phyloP scores from a whole-genome alignment of 768 basidiomycete species.

The Mycena galericulata region DNA sequence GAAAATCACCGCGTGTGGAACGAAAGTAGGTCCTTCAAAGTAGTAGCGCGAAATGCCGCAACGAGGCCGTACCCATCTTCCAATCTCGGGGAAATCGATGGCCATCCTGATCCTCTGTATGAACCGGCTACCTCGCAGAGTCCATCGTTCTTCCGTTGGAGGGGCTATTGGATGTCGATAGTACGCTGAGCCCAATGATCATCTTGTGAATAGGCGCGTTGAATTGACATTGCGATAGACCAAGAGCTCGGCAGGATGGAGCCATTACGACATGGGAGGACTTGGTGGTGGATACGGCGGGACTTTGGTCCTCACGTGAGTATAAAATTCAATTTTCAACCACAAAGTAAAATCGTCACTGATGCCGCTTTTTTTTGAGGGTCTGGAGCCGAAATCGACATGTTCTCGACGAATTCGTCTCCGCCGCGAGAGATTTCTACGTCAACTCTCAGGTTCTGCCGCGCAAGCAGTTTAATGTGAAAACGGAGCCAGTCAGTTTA shows the following conservation, averaged over 20 bases:
- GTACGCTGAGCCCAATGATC: conserved; percentile 4
- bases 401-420: conserved; percentile 31
- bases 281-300: conserved; percentile 6
- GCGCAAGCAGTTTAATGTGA: conserved; percentile 8
- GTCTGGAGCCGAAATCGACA: conserved; percentile 27
- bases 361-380: background rate
- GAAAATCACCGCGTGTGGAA: conserved; percentile 29
- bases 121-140: conserved; percentile 23
- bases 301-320: conserved; percentile 10
- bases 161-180: conserved; percentile 32
- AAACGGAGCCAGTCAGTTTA: conserved; percentile 18
- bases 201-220: too few relatives aligned
- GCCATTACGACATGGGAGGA: conserved; percentile 24
- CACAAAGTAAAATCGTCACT: background rate
- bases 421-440: conserved; percentile 28
- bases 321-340: background rate
- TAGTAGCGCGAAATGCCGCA: conserved; percentile 26
- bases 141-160: conserved; percentile 27
- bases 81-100: conserved; percentile 12
- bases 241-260: conserved; percentile 16
- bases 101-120: conserved; percentile 27
- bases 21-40: conserved; percentile 30
- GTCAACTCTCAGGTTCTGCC: conserved; percentile 16
- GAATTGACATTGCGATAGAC: background rate
- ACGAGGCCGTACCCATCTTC: background rate